A percentile compares a stretch with the other conserved stretches of the same genome.
phyloP scores from a whole-genome alignment of 257 asterid species.

The Parsonsia alboflavescens region DNA sequence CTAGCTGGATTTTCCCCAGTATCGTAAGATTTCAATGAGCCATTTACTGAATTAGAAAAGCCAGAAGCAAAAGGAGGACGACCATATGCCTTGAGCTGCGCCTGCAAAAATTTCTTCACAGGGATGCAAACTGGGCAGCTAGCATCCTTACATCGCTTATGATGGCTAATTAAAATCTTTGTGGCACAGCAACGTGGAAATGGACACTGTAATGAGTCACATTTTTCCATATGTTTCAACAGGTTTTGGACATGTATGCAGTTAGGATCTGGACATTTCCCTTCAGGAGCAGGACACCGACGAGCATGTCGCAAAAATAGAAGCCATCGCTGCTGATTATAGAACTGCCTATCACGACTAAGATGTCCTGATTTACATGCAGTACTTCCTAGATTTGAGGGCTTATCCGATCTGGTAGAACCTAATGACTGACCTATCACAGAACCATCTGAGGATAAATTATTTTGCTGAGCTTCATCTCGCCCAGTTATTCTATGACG shows the following conservation, averaged over 20 bases:
- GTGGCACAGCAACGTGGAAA: slow-evolving; percentile 64
- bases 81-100: slow-evolving; percentile 43
- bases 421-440: slow-evolving; percentile 45
- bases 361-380: slow-evolving; percentile 35
- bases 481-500: slow-evolving; percentile 49
- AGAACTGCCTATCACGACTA: slow-evolving; percentile 54
- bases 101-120: slow-evolving; percentile 53
- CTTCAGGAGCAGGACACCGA: slow-evolving; percentile 70
- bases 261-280: slow-evolving; percentile 64
- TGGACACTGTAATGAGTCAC: slow-evolving; percentile 43
- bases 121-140: slow-evolving; percentile 87
- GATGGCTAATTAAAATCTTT: slow-evolving; percentile 50
- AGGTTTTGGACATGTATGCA: slow-evolving; percentile 67
- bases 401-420: slow-evolving; percentile 41
- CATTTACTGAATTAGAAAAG: slow-evolving; percentile 38
- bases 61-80: slow-evolving; percentile 44
- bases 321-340: slow-evolving; percentile 78
- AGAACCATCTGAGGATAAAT: slow-evolving; percentile 63
- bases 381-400: slow-evolving; percentile 32
- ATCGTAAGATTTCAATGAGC: slow-evolving; percentile 41
- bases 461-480: slow-evolving; percentile 67
- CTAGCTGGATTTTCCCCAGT: slow-evolving; percentile 45
- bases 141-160: slow-evolving; percentile 48
- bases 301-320: slow-evolving; percentile 89
- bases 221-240: slow-evolving; percentile 57